Percentiles rank a stretch among this genome's conserved stretches.
Evolutionary conservation across 2,329 filamentous ascomycete species (phyloP).

Genomic region (Botryotinia calthae): DNA sequence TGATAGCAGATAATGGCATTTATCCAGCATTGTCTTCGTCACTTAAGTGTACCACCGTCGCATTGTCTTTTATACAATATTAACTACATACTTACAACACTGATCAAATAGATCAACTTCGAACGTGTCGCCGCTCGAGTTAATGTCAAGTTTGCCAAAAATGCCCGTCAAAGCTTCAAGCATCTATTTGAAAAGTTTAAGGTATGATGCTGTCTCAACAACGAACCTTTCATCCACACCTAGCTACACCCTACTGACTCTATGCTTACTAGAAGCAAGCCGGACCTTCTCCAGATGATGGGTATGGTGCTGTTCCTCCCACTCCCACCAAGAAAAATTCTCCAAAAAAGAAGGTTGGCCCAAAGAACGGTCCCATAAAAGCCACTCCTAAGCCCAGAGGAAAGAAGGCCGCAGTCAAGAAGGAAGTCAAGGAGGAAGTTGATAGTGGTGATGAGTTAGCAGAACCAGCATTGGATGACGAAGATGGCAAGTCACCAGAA

Average conservation of each 20-base stretch:
- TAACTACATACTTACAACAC: neutral
- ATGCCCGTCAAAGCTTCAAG: conserved; percentile 35
- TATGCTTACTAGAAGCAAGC: neutral
- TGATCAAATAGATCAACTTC: conserved; percentile 41
- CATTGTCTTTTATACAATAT: neutral
- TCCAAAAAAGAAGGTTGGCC: conserved; percentile 6
- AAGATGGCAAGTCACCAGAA: conserved; percentile 7
- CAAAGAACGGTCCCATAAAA: neutral
- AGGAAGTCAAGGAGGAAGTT: neutral
- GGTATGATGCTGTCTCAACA: neutral
- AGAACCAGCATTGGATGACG: neutral
- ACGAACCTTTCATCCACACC: fast-evolving
- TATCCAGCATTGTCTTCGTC: neutral
- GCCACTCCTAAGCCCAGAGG: neutral
- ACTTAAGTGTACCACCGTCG: neutral
- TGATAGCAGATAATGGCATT: neutral
- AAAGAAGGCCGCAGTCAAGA: neutral
- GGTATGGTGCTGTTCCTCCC: neutral
- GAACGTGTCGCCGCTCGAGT: conserved; percentile 41
- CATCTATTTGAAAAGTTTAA: conserved; percentile 30
- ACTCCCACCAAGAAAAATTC: neutral
- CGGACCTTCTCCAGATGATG: neutral
- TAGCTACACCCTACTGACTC: neutral
- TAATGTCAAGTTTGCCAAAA: conserved; percentile 44
- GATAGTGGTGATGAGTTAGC: neutral